phyloP scores from a whole-genome alignment of 1,139 yeast genomes.

The Chernovozyma aurita region DNA sequence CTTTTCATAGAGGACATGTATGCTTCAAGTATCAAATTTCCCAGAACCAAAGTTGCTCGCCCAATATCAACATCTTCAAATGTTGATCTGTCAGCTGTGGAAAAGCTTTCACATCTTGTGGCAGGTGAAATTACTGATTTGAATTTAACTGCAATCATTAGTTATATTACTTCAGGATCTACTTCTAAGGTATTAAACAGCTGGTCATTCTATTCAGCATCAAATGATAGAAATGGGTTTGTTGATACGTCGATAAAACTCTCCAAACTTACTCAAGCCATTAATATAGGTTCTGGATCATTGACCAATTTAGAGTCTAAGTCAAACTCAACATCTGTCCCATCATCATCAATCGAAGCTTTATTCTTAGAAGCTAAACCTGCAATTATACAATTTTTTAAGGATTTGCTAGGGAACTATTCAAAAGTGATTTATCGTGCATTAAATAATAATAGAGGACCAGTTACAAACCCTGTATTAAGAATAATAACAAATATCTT shows the following conservation, averaged over 20 bases:
- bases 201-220: constrained; percentile 64
- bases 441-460: constrained; percentile 53
- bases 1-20: too few species aligned
- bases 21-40: too few species aligned
- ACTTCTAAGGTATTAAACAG: constrained; percentile 18
- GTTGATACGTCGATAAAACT: constrained; percentile 35
- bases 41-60: too few species aligned
- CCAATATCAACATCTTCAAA: constrained; percentile 9
- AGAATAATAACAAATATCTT: constrained; percentile 51
- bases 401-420: constrained; percentile 51
- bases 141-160: constrained; percentile 6
- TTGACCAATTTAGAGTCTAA: constrained; percentile 11
- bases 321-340: constrained; percentile 14
- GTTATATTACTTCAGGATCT: constrained; percentile 15
- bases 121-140: constrained; percentile 7
- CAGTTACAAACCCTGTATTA: constrained; percentile 59
- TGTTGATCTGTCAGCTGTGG: constrained; percentile 16
- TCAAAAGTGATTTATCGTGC: constrained; percentile 67
- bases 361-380: constrained; percentile 15
- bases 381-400: constrained; percentile 34
- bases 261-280: constrained; percentile 20
- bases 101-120: constrained; percentile 12
- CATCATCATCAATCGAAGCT: constrained; percentile 1
- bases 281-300: constrained; percentile 14
- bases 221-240: constrained; percentile 55